A percentile compares a stretch with the other conserved stretches of the same genome.
These are phyloP conservation scores for Ceraceosorus guamensis DNA, from an alignment of 1,284 basidiomycete genomes.

Conservation along the genomic window DNA sequence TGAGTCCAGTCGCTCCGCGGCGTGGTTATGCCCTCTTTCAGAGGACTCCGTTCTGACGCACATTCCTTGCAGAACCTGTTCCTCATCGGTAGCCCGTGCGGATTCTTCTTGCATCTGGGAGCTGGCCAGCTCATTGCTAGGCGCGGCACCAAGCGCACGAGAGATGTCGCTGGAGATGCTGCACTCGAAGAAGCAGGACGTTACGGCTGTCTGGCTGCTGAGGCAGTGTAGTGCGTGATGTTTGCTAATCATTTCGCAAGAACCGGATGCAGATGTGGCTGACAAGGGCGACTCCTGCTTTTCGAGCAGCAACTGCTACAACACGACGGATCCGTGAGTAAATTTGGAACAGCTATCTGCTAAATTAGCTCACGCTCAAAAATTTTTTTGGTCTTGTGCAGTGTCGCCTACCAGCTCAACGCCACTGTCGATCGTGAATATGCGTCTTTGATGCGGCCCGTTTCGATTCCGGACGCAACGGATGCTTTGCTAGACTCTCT, in stretches of 20 bases:
- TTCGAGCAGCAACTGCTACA: conserved; percentile 34
- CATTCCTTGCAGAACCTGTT: conserved; percentile 18
- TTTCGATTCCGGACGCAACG: conserved; percentile 46
- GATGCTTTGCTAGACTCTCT: conserved; percentile 40
- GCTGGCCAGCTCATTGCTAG: conserved; percentile 47
- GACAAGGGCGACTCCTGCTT: no score
- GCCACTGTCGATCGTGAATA: conserved; percentile 48
- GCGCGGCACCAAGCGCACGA: conserved; percentile 19
- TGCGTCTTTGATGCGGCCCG: conserved; percentile 45
- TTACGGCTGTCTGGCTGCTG: conserved; percentile 34
- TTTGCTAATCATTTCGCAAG: no score
- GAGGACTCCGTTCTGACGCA: neutral
- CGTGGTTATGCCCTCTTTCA: neutral
- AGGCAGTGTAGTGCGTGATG: conserved; percentile 15
- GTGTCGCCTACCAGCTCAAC: conserved; percentile 48
- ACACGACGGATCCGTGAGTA: conserved; percentile 45
- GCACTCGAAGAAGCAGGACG: conserved; percentile 28
- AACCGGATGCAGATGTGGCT: no score
- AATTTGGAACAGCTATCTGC: no score
- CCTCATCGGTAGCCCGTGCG: conserved; percentile 44
- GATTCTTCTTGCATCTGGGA: conserved; percentile 42
- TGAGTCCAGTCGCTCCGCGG: neutral
- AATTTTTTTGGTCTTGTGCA: no score
- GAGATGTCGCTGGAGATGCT: conserved; percentile 21
- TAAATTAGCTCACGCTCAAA: no score